Evolutionary conservation across 2,329 filamentous ascomycete genomes (phyloP), one percentile per base, ranked within the genome.

Genomic region (Colletotrichum endophyticum): DNA sequence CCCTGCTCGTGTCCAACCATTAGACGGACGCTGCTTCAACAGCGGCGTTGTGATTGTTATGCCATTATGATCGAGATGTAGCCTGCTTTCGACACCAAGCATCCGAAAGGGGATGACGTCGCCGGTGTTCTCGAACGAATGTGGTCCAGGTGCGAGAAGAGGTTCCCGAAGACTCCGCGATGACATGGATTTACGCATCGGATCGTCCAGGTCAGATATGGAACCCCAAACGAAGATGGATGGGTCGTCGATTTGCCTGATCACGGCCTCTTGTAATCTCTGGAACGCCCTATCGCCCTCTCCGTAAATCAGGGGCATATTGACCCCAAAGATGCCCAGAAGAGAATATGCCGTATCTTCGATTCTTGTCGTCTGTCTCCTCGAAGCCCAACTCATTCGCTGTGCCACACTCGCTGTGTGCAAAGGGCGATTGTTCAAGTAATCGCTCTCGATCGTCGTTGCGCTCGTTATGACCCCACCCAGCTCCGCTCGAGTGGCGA

Each of bases 321-420:
- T 80, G 16, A 82, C 76, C 30, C 76, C 73, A 39, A 83, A 82
- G 19, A 83, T 62, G 4, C 81, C 82, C 11, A 82, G 62, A 16
- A 83, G 71, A 25, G 78, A 80, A 36, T 82, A 83, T 0, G 81
- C 81, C 8, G 75, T 66, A 70, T 84, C 80, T 53, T 82, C 78
- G 34, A 62, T 1, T 5, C 78, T 71, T 4, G 77, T 81, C 4
- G 79, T 82, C 68, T 76, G 27, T 22, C 81, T 71, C 3, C 57
- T 69, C 1, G 80, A 75, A 44, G 79, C 80, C 82, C 81, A 83
- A 16, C 78, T 80, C 59, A 62, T 62, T 13, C 59, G 59, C 0
- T 30, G 27, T 1, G 59, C 59, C 28, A 62, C 59, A 30, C 59
- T 62, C 59, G 59, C 59, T 0, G 44, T 53, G 0, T 53, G 44